These are phyloP conservation scores for Fulvia fulva DNA, from an alignment of 2,329 filamentous ascomycete species.

Conservation along the genomic window DNA sequence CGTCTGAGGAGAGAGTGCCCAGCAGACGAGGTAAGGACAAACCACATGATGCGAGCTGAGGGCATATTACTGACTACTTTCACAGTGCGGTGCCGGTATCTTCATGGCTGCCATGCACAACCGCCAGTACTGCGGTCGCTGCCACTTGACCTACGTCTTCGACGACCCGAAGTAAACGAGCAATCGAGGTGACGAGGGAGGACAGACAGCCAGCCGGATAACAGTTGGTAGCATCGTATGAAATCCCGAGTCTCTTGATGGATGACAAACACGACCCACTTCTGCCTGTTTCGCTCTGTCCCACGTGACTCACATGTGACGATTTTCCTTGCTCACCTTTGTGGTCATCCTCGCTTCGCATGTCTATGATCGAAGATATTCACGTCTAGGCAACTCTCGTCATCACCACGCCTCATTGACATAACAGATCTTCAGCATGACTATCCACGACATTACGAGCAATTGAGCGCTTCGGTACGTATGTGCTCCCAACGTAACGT, in stretches of 20 bases:
- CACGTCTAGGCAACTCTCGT: no score
- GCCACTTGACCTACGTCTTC: slow-evolving; percentile 69
- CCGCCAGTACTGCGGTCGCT: slow-evolving; percentile 88
- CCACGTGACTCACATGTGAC: background rate
- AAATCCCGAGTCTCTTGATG: slow-evolving; percentile 1
- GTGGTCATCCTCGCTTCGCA: background rate
- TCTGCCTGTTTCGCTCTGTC: background rate
- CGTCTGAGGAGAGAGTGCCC: slow-evolving; percentile 98
- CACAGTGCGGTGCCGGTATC: slow-evolving; percentile 95
- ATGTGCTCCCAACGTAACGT: background rate
- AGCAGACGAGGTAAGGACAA: slow-evolving; percentile 68
- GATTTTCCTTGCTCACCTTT: background rate
- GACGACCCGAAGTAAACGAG: slow-evolving; percentile 48
- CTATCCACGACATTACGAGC: no score
- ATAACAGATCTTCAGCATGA: no score
- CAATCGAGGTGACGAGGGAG: slow-evolving; percentile 2
- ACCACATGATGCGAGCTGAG: background rate
- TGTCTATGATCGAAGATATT: no score
- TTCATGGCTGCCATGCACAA: slow-evolving; percentile 99
- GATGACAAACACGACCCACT: background rate
- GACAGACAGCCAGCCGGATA: background rate
- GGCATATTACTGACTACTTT: slow-evolving; percentile 9
- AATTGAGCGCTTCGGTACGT: background rate
- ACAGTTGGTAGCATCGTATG: slow-evolving; percentile 7
- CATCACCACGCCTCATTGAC: background rate